A percentile compares a stretch with the other conserved stretches of the same genome.
phyloP scores from a whole-genome alignment of 768 basidiomycete genomes.

The Suillus placidus region DNA sequence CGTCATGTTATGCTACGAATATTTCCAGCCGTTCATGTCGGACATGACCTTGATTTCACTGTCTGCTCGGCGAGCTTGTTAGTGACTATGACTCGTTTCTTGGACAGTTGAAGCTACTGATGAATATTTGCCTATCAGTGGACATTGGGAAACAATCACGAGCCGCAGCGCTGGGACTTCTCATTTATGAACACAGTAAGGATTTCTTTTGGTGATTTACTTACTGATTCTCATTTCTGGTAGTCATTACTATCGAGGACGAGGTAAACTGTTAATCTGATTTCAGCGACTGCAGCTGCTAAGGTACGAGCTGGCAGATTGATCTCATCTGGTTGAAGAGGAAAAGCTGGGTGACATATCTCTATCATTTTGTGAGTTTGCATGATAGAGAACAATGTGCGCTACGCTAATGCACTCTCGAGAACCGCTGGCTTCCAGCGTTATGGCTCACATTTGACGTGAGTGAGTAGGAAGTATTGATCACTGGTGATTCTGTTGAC shows the following conservation, averaged over 20 bases:
- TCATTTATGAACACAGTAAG: constrained; percentile 19
- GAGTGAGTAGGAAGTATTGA: constrained; percentile 5
- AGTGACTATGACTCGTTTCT: background rate
- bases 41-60: background rate
- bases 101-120: background rate
- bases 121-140: constrained; percentile 7
- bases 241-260: constrained; percentile 12
- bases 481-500: background rate
- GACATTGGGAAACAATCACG: constrained; percentile 14
- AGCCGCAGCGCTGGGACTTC: constrained; percentile 13
- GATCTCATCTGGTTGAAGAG: constrained; percentile 16
- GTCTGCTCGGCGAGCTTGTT: background rate
- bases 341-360: constrained; percentile 15
- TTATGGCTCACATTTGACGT: constrained; percentile 12
- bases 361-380: constrained; percentile 16
- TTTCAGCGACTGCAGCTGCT: background rate
- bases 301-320: constrained; percentile 1
- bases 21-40: background rate
- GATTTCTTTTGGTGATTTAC: background rate
- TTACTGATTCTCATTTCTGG: background rate
- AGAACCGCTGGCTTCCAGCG: constrained; percentile 15
- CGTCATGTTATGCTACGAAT: background rate
- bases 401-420: background rate
- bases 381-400: background rate
- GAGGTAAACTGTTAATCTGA: constrained; percentile 10